Percentiles rank a stretch among this genome's conserved stretches.
phyloP scores from a whole-genome alignment of 2,329 filamentous ascomycete genomes.

The Hypomyces rosellus region DNA sequence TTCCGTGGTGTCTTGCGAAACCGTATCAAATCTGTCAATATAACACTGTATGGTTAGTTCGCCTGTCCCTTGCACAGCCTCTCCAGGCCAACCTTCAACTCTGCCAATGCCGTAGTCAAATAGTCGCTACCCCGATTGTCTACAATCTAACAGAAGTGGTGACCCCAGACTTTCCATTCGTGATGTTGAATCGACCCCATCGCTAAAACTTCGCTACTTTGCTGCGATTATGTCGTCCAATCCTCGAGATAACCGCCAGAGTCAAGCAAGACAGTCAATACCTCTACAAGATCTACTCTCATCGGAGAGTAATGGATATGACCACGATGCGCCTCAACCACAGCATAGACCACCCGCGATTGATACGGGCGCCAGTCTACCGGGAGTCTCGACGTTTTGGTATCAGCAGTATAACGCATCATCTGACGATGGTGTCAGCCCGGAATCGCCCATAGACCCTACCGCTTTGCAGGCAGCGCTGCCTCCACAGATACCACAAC shows the following conservation, averaged over 20 bases:
- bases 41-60: too few species aligned
- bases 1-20: too few species aligned
- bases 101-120: too few species aligned
- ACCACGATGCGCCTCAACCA: neutral
- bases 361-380: conserved; percentile 27
- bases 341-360: conserved; percentile 11
- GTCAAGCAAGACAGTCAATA: conserved; percentile 47
- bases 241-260: conserved; percentile 19
- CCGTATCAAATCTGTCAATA: too few species aligned
- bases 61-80: too few species aligned
- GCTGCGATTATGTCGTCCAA: conserved; percentile 24
- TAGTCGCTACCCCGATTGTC: too few species aligned
- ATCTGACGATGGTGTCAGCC: conserved; percentile 29
- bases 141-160: too few species aligned
- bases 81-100: too few species aligned
- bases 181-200: neutral
- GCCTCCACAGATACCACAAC: conserved; percentile 43
- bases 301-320: conserved; percentile 11
- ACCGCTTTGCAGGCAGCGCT: conserved; percentile 49
- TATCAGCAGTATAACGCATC: conserved; percentile 38
- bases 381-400: conserved; percentile 48
- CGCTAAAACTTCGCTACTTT: neutral
- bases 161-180: neutral
- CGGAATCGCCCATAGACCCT: conserved; percentile 47
- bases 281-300: conserved; percentile 58